Evolutionary conservation across 768 basidiomycete genomes (phyloP).

Genomic region (Amanita molliuscula): DNA sequence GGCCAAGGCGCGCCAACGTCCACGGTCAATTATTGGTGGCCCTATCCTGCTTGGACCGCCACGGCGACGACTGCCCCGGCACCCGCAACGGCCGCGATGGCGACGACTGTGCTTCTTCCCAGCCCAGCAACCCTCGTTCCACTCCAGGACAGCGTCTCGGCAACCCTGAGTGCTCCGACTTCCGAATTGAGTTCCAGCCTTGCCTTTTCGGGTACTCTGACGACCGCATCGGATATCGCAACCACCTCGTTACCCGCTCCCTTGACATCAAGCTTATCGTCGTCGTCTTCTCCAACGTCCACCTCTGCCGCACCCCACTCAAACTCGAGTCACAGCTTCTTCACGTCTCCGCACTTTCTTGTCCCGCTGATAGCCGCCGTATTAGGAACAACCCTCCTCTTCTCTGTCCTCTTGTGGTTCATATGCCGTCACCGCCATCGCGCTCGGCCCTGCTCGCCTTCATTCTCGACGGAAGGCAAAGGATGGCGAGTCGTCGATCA

Average conservation of each 20-base stretch:
- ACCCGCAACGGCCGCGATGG: background rate
- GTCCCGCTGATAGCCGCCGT: conserved; percentile 20
- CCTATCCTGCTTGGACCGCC: conserved; percentile 18
- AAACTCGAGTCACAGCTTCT: conserved; percentile 7
- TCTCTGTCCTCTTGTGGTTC: conserved; percentile 23
- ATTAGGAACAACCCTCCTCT: conserved; percentile 20
- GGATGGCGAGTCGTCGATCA: conserved; percentile 6
- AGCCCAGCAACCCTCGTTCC: background rate
- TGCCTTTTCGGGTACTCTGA: background rate
- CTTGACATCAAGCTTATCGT: background rate
- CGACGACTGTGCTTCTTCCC: background rate
- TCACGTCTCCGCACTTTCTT: conserved; percentile 16
- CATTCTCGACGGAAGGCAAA: conserved; percentile 2
- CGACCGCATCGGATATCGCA: background rate
- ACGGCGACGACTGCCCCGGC: background rate
- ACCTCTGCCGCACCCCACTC: background rate
- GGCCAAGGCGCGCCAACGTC: conserved; percentile 11
- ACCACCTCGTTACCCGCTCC: background rate
- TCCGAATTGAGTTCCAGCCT: background rate
- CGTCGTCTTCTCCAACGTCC: background rate
- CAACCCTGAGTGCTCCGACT: background rate
- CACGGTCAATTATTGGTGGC: conserved; percentile 27
- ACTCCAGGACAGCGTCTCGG: background rate
- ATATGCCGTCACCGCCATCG: conserved; percentile 16
- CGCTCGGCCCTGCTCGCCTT: background rate